Percentiles rank a stretch among this genome's conserved stretches.
Evolutionary conservation across 441 rosid species (phyloP).

Genomic region (Capsella rubella): DNA sequence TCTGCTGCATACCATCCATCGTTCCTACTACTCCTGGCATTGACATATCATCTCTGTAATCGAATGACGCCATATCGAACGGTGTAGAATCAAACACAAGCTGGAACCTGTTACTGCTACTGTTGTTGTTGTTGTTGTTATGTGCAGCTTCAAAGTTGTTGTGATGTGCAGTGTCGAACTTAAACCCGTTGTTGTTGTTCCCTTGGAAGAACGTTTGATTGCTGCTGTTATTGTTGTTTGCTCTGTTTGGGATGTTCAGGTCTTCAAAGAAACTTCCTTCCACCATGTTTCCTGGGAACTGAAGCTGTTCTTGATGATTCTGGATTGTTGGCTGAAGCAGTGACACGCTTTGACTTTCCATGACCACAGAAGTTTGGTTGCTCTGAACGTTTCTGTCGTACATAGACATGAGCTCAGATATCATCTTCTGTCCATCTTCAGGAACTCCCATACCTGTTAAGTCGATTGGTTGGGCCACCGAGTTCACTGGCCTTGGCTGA

Average conservation of each 20-base stretch:
- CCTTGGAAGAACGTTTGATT: conserved; percentile 53
- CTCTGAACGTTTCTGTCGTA: conserved; percentile 64
- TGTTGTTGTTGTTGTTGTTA: conserved; percentile 31
- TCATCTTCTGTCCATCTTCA: conserved; percentile 85
- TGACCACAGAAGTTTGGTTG: conserved; percentile 48
- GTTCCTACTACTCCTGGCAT: conserved; percentile 54
- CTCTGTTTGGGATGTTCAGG: conserved; percentile 51
- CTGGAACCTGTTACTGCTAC: conserved; percentile 36
- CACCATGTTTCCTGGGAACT: conserved; percentile 52
- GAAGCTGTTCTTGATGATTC: conserved; percentile 59
- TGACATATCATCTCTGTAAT: conserved; percentile 67
- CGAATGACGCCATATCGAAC: conserved; percentile 60
- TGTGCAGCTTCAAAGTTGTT: conserved; percentile 38
- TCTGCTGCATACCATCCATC: conserved; percentile 56
- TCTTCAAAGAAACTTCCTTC: conserved; percentile 62
- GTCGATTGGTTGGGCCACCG: conserved; percentile 54
- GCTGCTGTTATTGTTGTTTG: conserved; percentile 43
- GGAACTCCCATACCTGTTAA: conserved; percentile 74
- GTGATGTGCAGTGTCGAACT: conserved; percentile 15
- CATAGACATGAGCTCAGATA: conserved; percentile 77
- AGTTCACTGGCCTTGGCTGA: conserved; percentile 53
- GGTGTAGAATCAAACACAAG: conserved; percentile 63
- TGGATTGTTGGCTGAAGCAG: conserved; percentile 56
- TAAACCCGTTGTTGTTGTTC: conserved; percentile 36
- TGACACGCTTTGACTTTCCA: conserved; percentile 48